A percentile compares a stretch with the other conserved stretches of the same genome.
phyloP scores from a whole-genome alignment of 306 rosid genomes.

The Vigna hirtella region DNA sequence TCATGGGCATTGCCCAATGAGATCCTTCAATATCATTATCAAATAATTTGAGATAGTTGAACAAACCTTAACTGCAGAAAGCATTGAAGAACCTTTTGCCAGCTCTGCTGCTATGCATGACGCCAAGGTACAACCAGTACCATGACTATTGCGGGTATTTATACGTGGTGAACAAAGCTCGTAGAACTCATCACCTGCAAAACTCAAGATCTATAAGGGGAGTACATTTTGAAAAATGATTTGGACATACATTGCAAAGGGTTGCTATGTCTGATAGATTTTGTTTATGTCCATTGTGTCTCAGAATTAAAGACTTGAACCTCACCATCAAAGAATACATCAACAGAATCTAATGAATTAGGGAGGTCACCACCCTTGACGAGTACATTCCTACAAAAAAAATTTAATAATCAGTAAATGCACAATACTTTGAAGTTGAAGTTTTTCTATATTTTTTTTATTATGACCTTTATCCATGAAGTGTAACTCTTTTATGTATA shows the following conservation, averaged over 20 bases:
- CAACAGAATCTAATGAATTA: conserved; percentile 79
- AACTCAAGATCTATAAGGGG: conserved; percentile 44
- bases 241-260: conserved; percentile 25
- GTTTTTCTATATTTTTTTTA: background rate
- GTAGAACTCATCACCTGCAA: conserved; percentile 73
- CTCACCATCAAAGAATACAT: conserved; percentile 87
- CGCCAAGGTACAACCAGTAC: conserved; percentile 96
- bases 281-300: conserved; percentile 7
- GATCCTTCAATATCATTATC: conserved; percentile 17
- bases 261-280: conserved; percentile 22
- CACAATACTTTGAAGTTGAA: conserved; percentile 15
- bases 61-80: conserved; percentile 75
- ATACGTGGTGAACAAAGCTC: conserved; percentile 72
- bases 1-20: conserved; percentile 15
- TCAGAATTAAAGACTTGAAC: conserved; percentile 34
- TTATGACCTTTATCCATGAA: conserved; percentile 26
- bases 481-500: conserved; percentile 15
- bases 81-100: conserved; percentile 90
- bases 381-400: conserved; percentile 76
- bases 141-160: conserved; percentile 82
- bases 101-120: conserved; percentile 96
- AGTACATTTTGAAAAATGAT: conserved; percentile 42
- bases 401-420: conserved; percentile 26
- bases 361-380: conserved; percentile 98
- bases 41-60: conserved; percentile 39